Evolutionary conservation across 2,329 filamentous ascomycete species (phyloP).

Genomic region (Aureobasidium pullulans): DNA sequence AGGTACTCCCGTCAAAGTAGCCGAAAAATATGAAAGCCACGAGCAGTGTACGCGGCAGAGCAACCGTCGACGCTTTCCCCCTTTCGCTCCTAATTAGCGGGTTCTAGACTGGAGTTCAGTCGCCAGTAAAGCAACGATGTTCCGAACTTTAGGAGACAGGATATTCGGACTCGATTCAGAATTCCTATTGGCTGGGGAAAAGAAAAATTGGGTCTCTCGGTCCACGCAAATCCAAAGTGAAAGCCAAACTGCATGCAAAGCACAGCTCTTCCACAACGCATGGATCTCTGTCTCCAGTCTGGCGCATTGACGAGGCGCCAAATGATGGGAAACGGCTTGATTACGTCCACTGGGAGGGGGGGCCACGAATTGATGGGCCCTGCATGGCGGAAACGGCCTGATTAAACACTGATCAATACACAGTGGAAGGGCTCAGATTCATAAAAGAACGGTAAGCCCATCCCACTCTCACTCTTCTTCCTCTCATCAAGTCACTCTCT

Average conservation of each 20-base stretch:
- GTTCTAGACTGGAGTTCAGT: constrained; percentile 7
- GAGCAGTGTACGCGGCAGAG: constrained; percentile 7
- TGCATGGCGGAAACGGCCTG: constrained; percentile 10
- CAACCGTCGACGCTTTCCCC: constrained; percentile 4
- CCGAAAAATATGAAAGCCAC: background rate
- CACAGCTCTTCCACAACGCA: constrained; percentile 9
- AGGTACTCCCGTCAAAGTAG: background rate
- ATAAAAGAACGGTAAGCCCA: constrained; percentile 12
- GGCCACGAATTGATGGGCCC: constrained; percentile 4
- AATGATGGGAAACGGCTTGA: constrained; percentile 14
- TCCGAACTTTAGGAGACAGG: background rate
- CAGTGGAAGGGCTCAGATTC: background rate
- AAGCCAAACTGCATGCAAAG: constrained; percentile 3
- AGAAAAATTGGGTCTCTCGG: constrained; percentile 5
- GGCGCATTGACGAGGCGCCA: constrained; percentile 10
- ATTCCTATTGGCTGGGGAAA: background rate
- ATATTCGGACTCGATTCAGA: background rate
- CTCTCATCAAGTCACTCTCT: constrained; percentile 4
- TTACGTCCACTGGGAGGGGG: constrained; percentile 11
- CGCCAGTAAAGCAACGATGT: background rate
- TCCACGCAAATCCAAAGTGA: background rate
- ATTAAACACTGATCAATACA: constrained; percentile 11
- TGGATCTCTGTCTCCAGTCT: constrained; percentile 8
- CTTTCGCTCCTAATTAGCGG: background rate
- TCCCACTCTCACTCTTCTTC: background rate